Percentiles rank a stretch among this genome's conserved stretches.
These are phyloP conservation scores for Beta vulgaris DNA, from an alignment of 148 eudicot genomes.

Conservation along the genomic window DNA sequence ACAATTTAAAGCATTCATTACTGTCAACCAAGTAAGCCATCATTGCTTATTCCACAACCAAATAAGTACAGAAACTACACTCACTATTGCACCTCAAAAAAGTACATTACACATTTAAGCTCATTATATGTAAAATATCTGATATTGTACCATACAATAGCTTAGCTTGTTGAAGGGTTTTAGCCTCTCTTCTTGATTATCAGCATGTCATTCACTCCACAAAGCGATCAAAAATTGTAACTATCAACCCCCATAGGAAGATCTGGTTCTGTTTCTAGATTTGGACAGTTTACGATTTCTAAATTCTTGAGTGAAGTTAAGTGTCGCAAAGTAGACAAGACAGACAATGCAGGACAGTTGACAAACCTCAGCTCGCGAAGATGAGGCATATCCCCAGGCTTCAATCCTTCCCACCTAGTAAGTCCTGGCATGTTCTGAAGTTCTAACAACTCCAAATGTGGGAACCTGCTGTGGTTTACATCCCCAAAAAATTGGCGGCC, in stretches of 20 bases:
- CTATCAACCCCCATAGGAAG: no score
- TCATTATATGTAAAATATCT: no score
- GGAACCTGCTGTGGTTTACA: background rate
- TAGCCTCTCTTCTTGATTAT: background rate
- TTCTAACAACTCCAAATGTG: background rate
- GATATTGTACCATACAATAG: background rate
- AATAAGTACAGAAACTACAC: no score
- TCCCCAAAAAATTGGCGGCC: constrained; percentile 7
- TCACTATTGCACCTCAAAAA: no score
- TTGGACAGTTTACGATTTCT: background rate
- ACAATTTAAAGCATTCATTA: no score
- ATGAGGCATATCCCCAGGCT: background rate
- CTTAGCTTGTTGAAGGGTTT: background rate
- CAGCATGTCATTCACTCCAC: background rate
- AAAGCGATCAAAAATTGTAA: background rate
- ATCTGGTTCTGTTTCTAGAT: background rate
- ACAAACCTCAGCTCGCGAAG: background rate
- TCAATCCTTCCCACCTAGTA: background rate
- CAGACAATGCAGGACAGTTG: background rate
- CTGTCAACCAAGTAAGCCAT: no score
- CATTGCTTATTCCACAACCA: no score
- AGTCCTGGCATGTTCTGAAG: background rate
- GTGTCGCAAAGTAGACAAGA: background rate
- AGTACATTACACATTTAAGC: no score
- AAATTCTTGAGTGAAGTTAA: background rate